A percentile compares a stretch with the other conserved stretches of the same genome.
Evolutionary conservation across 176 grass and related monocot genomes (phyloP).

Genomic region (Areca catechu): DNA sequence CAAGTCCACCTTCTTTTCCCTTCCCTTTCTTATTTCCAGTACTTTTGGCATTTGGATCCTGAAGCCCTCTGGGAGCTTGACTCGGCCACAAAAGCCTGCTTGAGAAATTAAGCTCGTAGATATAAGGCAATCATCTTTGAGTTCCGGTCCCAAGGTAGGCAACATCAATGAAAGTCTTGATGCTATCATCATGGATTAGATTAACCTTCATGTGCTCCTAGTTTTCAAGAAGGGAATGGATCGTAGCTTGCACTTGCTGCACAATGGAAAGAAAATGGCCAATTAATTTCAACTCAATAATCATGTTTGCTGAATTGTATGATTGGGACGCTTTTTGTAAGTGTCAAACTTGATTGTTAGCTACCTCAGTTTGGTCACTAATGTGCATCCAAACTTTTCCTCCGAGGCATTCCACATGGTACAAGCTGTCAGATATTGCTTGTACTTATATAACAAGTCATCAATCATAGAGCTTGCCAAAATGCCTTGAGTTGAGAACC

Average conservation of each 20-base stretch:
- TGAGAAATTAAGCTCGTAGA: not conserved
- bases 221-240: not conserved
- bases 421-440: not conserved
- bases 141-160: not conserved
- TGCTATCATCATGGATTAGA: slow-evolving; percentile 1
- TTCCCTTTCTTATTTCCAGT: not conserved
- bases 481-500: too few species aligned
- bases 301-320: too few species aligned
- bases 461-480: too few species aligned
- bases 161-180: slow-evolving; percentile 6
- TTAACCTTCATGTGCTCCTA: slow-evolving; percentile 6
- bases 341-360: too few species aligned
- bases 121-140: not conserved
- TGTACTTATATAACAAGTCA: too few species aligned
- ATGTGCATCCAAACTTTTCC: too few species aligned
- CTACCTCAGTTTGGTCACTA: too few species aligned
- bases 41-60: not conserved
- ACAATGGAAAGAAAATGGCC: not conserved
- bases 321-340: too few species aligned
- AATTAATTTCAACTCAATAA: not conserved
- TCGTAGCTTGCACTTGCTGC: slow-evolving; percentile 6
- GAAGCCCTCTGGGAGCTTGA: not conserved
- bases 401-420: not conserved
- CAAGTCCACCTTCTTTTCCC: not conserved
- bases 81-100: not conserved